These are phyloP conservation scores for Podosphaera aphanis DNA, from an alignment of 2,329 filamentous ascomycete species.

Conservation along the genomic window DNA sequence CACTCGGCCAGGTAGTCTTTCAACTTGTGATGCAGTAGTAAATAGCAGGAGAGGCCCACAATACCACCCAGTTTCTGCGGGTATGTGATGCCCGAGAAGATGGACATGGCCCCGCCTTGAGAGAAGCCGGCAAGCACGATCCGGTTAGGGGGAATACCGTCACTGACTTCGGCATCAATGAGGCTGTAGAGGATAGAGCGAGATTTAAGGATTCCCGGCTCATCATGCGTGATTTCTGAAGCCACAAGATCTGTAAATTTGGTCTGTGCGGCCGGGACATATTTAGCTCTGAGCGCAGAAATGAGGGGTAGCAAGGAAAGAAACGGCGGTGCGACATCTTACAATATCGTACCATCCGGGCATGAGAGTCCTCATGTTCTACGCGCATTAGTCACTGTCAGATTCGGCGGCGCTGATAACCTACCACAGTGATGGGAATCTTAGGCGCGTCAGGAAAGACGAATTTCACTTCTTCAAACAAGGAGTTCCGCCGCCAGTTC, in stretches of 20 bases:
- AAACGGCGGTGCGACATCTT: constrained; percentile 15
- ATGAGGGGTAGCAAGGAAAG: constrained; percentile 4
- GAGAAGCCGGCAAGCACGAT: constrained; percentile 74
- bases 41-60: constrained; percentile 62
- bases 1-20: constrained; percentile 27
- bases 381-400: neutral
- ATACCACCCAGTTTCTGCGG: constrained; percentile 63
- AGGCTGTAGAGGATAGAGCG: constrained; percentile 56
- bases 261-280: constrained; percentile 13
- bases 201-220: constrained; percentile 48
- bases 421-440: constrained; percentile 64
- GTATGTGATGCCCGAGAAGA: constrained; percentile 56
- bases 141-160: constrained; percentile 58
- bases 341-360: constrained; percentile 75
- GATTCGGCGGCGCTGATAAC: neutral
- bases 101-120: constrained; percentile 68
- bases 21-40: constrained; percentile 46
- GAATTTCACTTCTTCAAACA: constrained; percentile 78
- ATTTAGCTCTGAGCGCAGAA: neutral
- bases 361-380: constrained; percentile 61
- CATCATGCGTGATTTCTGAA: constrained; percentile 32
- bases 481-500: constrained; percentile 59
- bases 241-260: constrained; percentile 24
- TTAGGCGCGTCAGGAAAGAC: constrained; percentile 75
- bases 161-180: constrained; percentile 57